These are phyloP conservation scores for Ophiobolus disseminans DNA, from an alignment of 2,329 filamentous ascomycete species.

Conservation along the genomic window DNA sequence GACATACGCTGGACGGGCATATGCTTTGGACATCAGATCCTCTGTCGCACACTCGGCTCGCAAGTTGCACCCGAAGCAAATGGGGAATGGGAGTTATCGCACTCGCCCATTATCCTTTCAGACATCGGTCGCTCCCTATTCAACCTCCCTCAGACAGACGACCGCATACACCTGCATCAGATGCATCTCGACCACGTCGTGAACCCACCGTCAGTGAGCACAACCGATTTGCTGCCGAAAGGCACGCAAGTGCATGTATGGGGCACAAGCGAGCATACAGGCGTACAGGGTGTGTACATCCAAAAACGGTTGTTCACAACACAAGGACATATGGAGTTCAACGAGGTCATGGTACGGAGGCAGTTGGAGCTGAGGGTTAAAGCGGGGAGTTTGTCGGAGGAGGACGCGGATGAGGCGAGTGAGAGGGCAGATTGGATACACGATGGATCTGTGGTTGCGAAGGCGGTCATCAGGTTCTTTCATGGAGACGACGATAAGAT, in stretches of 20 bases:
- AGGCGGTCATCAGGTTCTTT: constrained; percentile 42
- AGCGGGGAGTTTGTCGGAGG: constrained; percentile 49
- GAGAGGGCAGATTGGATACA: constrained; percentile 43
- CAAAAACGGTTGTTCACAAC: constrained; percentile 54
- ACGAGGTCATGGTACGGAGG: constrained; percentile 55
- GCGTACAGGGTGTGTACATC: constrained; percentile 56
- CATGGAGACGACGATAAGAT: constrained; percentile 41
- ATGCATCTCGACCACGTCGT: constrained; percentile 58
- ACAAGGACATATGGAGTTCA: constrained; percentile 57
- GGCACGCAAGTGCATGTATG: constrained; percentile 58
- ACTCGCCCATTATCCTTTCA: constrained; percentile 52
- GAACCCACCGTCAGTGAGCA: constrained; percentile 36
- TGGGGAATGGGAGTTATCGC: constrained; percentile 57
- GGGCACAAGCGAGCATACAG: constrained; percentile 55
- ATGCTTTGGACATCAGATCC: constrained; percentile 59
- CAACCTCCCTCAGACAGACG: constrained; percentile 34
- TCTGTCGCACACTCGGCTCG: constrained; percentile 54
- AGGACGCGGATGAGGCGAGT: constrained; percentile 45
- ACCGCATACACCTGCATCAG: constrained; percentile 52
- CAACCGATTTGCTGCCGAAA: constrained; percentile 29
- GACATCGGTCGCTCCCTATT: constrained; percentile 53
- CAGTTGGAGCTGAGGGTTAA: constrained; percentile 56
- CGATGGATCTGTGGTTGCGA: constrained; percentile 37
- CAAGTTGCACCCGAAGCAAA: constrained; percentile 47
- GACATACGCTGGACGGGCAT: constrained; percentile 60